Percentiles rank a stretch among this genome's conserved stretches.
phyloP scores from a whole-genome alignment of 805 yeast genomes.

The Candida cerambycidarum region DNA sequence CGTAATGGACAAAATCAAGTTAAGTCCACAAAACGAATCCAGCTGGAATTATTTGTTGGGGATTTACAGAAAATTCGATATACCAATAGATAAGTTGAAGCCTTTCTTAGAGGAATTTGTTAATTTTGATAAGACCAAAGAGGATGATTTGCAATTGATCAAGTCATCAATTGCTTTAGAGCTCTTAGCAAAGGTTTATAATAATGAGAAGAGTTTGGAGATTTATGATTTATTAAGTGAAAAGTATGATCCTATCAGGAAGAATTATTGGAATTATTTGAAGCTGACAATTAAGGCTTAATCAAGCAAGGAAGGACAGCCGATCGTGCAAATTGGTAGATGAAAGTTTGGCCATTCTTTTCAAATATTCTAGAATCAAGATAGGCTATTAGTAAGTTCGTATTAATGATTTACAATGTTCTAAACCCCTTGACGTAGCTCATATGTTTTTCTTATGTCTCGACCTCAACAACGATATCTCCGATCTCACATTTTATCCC shows the following conservation, averaged over 20 bases:
- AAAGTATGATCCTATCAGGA: constrained; percentile 62
- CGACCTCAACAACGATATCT: no score
- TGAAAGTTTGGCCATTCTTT: no score
- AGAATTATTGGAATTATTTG: constrained; percentile 59
- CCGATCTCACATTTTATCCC: no score
- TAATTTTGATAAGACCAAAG: constrained; percentile 16
- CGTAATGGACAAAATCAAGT: constrained; percentile 46
- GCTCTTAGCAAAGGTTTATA: constrained; percentile 52
- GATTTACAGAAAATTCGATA: constrained; percentile 31
- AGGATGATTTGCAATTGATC: constrained; percentile 22
- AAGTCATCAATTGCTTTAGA: constrained; percentile 66
- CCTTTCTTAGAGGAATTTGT: constrained; percentile 48
- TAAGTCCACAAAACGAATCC: constrained; percentile 79
- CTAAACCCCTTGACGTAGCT: no score
- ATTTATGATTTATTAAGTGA: constrained; percentile 53
- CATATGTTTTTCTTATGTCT: no score
- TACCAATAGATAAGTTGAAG: constrained; percentile 39
- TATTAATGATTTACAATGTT: no score
- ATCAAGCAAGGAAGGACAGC: no score
- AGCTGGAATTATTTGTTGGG: constrained; percentile 84
- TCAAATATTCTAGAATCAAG: no score
- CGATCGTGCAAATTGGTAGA: no score
- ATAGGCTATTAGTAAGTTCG: no score
- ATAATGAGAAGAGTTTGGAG: constrained; percentile 32
- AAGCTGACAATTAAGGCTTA: constrained; percentile 13